Conservation (phyloP, 768 basidiomycete species). For the Glaciozyma antarctica region DNA sequence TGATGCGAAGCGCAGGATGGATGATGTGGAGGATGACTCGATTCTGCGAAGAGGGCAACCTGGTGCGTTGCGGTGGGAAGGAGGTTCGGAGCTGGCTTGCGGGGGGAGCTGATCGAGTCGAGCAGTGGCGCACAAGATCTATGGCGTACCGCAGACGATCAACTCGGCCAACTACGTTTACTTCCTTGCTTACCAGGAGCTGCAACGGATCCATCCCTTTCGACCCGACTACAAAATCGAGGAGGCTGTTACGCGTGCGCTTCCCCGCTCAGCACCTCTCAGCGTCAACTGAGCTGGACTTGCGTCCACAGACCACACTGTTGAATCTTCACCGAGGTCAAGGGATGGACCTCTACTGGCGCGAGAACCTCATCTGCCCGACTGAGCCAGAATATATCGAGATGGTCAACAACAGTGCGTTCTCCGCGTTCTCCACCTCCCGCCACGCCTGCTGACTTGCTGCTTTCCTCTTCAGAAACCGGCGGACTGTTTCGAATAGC, state of each 20-base stretch:
- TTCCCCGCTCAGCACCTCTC: constrained; percentile 18
- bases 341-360: constrained; percentile 87
- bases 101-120: neutral
- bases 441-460: neutral
- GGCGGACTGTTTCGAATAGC: constrained; percentile 86
- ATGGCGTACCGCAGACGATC: constrained; percentile 91
- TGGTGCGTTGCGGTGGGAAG: constrained; percentile 42
- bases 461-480: constrained; percentile 54
- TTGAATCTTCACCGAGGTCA: constrained; percentile 88
- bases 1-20: constrained; percentile 31
- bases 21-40: constrained; percentile 36
- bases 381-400: constrained; percentile 86
- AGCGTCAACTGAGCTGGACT: constrained; percentile 16
- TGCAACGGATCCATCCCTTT: constrained; percentile 38
- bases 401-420: constrained; percentile 92
- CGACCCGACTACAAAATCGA: constrained; percentile 44
- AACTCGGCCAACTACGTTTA: constrained; percentile 96
- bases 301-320: constrained; percentile 50
- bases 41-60: constrained; percentile 62
- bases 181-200: constrained; percentile 81
- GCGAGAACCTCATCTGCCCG: constrained; percentile 81
- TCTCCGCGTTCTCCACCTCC: neutral
- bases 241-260: constrained; percentile 61
- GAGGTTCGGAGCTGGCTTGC: neutral
- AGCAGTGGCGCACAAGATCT: constrained; percentile 85